Conservation (phyloP, 176 grass and related monocot genomes). For the Zoysia pacifica region DNA sequence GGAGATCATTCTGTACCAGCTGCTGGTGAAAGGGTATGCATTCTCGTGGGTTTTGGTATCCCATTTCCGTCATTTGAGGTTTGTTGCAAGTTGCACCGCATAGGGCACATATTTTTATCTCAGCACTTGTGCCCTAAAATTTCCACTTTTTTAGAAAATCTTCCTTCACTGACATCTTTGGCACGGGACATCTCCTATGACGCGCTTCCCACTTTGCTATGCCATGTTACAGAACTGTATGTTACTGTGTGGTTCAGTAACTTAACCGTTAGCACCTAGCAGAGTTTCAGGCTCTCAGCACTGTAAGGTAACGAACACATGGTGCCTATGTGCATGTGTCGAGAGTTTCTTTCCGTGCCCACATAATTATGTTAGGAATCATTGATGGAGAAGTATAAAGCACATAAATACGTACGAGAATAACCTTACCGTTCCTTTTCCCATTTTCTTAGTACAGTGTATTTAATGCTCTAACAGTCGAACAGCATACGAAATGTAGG, state of each 20-base stretch:
- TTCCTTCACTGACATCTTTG: slow-evolving; percentile 7
- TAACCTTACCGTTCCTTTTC: background rate
- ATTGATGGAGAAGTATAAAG: slow-evolving; percentile 25
- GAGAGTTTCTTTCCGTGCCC: slow-evolving; percentile 7
- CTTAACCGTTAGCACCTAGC: slow-evolving; percentile 5
- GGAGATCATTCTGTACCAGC: background rate
- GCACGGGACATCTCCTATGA: slow-evolving; percentile 2
- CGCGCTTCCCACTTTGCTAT: slow-evolving; percentile 10
- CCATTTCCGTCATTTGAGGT: slow-evolving; percentile 17
- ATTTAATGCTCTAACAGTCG: slow-evolving; percentile 1
- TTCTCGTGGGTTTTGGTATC: slow-evolving; percentile 8
- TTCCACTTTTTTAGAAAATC: background rate
- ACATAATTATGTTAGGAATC: slow-evolving; percentile 7
- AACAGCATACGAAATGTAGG: slow-evolving; percentile 16
- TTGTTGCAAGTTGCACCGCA: slow-evolving; percentile 18
- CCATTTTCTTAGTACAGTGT: background rate
- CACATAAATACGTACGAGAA: slow-evolving; percentile 18
- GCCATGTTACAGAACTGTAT: slow-evolving; percentile 4
- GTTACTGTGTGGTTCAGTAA: slow-evolving; percentile 26
- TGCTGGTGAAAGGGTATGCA: slow-evolving; percentile 7
- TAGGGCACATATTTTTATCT: background rate
- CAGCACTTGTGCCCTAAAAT: slow-evolving; percentile 14
- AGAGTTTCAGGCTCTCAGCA: slow-evolving; percentile 23
- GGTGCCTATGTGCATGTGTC: background rate
- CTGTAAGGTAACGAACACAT: background rate